Evolutionary conservation across 106 monocot genomes (phyloP).

Genomic region (Allium fistulosum): DNA sequence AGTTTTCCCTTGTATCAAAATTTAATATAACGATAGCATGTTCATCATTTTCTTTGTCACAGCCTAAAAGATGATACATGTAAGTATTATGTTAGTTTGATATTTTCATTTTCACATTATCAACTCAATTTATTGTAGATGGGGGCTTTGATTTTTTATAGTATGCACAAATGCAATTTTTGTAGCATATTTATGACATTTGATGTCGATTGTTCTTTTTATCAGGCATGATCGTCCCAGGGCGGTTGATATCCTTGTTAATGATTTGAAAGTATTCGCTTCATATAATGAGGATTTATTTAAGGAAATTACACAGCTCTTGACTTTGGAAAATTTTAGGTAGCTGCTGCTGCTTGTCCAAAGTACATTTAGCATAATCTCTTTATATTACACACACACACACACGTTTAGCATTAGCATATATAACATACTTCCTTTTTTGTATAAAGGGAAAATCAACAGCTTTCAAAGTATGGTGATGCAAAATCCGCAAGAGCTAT

Average conservation of each 20-base stretch:
- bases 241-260: conserved; percentile 62
- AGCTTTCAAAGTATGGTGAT: conserved; percentile 85
- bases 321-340: conserved; percentile 86
- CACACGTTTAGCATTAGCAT: background rate
- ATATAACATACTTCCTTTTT: background rate
- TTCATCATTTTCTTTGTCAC: too few species aligned
- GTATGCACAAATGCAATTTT: too few species aligned
- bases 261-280: conserved; percentile 71
- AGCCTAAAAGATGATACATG: too few species aligned
- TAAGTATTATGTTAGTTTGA: too few species aligned
- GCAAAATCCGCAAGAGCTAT: conserved; percentile 76
- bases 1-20: too few species aligned
- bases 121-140: too few species aligned
- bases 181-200: too few species aligned
- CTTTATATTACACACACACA: too few species aligned
- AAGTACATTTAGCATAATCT: too few species aligned
- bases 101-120: too few species aligned
- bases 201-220: background rate
- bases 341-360: background rate
- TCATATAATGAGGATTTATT: conserved; percentile 56
- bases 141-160: too few species aligned
- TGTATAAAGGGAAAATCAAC: conserved; percentile 68
- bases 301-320: conserved; percentile 66
- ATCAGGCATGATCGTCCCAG: conserved; percentile 46
- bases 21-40: too few species aligned